Base-by-base conservation (phyloP, 2,329 filamentous ascomycete genomes). In the Ploettnerulaceae sp. region DNA sequence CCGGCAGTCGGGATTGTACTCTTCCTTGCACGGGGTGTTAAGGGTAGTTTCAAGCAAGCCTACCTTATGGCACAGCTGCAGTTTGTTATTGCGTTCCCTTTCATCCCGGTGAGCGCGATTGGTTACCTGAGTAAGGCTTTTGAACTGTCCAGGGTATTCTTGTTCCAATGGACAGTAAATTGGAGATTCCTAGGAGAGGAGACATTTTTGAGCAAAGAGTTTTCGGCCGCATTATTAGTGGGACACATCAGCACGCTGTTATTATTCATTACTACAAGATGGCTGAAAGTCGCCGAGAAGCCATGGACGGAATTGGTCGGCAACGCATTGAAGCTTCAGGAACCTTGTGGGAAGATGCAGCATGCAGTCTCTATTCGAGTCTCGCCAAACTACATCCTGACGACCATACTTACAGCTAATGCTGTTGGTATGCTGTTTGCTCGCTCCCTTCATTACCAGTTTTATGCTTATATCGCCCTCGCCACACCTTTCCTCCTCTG, bases 91-190 rank as follows among this genome's bases (percentile, higher is more conserved):
- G 76, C 70, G 36, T 60, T 72, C 33, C 89, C 89, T 0, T 97
- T 96, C 67, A 64, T 86, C 17, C 65, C 73, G 7, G 70, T 70
- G 31, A 84, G 89, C 57, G 67, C 81, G 15, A 66, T 68, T 49
- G 86, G 83, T 21, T 98, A 98, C 64, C 63, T 94, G 14, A 77
- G 79, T 36, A 76, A 86, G 53, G 89, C 93, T 0, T 98, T 98
- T 63, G 89, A 98, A 69, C 76, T 98, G 48, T 89, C 86, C 36
- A 77, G 93, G 45, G 81, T 88, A 58, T 98, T 98, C 69, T 75
- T 95, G 59, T 97, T 91, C 73, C 89, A 91, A 68, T 98, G 93
- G 93, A 98, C 93, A 0, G 93, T 98, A 57, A 98, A 98, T 67
- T 98, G 93, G 93, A 82, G 90, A 44, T 97, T 97, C 64, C 69